Evolutionary conservation across 768 basidiomycete genomes (phyloP), one percentile per base, ranked within the genome.

Genomic region (Dioszegia crocea): DNA sequence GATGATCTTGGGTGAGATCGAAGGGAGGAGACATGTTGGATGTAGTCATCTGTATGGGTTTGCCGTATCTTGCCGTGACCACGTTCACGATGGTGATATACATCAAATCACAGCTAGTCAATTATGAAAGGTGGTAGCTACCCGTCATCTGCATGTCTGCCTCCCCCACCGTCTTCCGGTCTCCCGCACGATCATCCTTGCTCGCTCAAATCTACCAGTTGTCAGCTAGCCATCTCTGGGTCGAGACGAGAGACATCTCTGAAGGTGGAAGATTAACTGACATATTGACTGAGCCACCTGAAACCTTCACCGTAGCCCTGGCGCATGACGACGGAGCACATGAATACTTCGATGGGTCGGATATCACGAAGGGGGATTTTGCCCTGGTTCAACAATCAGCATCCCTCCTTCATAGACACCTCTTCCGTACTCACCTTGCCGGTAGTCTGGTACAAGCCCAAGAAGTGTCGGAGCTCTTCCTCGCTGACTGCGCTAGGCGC

Each of bases 301-400:
- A 94, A 91, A 85, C 93, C 94, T 81, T 98, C 94, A 60, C 92
- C 94, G 77, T 99, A 98, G 49, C 94, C 94, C 78, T 96, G 92
- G 77, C 94, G 84, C 83, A 94, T 91, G 56, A 99, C 96, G 57
- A 99, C 96, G 14, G 96, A 98, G 82, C 93, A 97, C 96, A 99
- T 99, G 85, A 97, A 99, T 68, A 98, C 84, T 76, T 99, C 96
- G 78, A 99, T 97, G 17, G 96, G 96, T 60, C 96, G 85, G 67
- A 98, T 98, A 78, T 97, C 94, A 68, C 82, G 88, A 74, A 99
- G 84, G 60, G 92, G 94, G 38, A 96, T 89, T 78, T 98, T 98
- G 76, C 96, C 96, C 33, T 33, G 14, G 14, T 33, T 6, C 6
- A 6, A 33, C 14, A 6, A 33, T 6, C 33, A 6, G 6, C 33